phyloP scores from a whole-genome alignment of 2,329 filamentous ascomycete genomes.

The Ceratocystis papillata region DNA sequence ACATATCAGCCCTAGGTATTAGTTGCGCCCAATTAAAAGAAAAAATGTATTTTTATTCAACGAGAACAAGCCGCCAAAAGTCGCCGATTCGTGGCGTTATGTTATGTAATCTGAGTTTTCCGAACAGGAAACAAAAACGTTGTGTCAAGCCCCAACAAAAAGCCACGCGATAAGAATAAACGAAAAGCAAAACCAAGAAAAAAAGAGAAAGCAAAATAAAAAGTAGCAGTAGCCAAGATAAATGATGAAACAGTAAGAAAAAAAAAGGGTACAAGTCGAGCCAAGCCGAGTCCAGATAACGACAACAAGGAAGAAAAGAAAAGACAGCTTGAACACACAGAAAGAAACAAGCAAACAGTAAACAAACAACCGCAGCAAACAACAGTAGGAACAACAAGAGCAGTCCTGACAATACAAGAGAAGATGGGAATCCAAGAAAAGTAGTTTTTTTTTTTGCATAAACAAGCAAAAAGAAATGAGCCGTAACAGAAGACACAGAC shows the following conservation, averaged over 20 bases:
- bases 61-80: too few species aligned
- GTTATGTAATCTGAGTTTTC: too few species aligned
- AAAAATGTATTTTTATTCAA: too few species aligned
- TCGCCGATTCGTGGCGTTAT: too few species aligned
- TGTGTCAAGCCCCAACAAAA: not conserved
- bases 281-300: too few species aligned
- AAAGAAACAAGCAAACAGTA: not conserved
- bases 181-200: conserved; percentile 10
- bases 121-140: too few species aligned
- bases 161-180: conserved; percentile 6
- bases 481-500: not conserved
- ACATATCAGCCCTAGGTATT: not conserved
- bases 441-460: not conserved
- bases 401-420: too few species aligned
- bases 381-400: too few species aligned
- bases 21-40: too few species aligned
- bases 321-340: not conserved
- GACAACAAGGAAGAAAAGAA: conserved; percentile 24
- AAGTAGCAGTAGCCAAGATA: not conserved
- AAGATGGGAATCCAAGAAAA: not conserved
- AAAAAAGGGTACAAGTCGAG: conserved; percentile 19
- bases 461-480: not conserved
- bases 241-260: conserved; percentile 19
- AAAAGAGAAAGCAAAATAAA: conserved; percentile 18
- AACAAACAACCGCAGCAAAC: too few species aligned